Base-by-base conservation (phyloP, 2,329 filamentous ascomycete genomes). In the Fusarium sp. region DNA sequence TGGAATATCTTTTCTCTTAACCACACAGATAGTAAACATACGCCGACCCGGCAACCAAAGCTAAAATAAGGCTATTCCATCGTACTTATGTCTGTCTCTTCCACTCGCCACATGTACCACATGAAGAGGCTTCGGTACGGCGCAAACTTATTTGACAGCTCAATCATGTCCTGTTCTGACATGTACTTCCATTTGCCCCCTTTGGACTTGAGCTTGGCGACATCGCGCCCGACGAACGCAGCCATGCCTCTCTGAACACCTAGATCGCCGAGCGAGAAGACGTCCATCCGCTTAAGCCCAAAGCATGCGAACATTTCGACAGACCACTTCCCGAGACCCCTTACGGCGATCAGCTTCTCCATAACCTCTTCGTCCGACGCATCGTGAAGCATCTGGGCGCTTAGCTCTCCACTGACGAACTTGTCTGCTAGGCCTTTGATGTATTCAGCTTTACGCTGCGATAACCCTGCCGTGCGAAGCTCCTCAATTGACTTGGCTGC, bases 251-350 rank as follows among this genome's bases (percentile, higher is more conserved):
- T 82, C 84, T 98, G 95, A 41, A 99, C 92, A 5, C 95, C 95
- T 60, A 99, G 77, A 77, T 99, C 94, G 1, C 95, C 94, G 1
- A 92, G 89, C 19, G 89, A 92, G 73, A 98, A 97, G 19, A 99
- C 91, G 77, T 99, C 94, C 82, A 93, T 89, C 11, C 93, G 83
- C 82, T 97, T 98, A 36, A 99, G 80, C n/a, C 87, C 91, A 76
- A 99, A 98, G 76, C 91, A 92, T 45, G 93, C 92, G 80, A 99
- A 99, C 95, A 99, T 98, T 80, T 97, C 93, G 13, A 96, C 93
- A 43, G 89, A 93, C 95, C 95, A 98, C 49, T 83, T 84, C 0
- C 95, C 95, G 45, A 98, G 78, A 0, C 95, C 95, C 9, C 94
- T 84, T 6, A 99, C 93, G 1, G 93, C 91, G 43, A 90, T 92